phyloP scores from a whole-genome alignment of 345 rosid species.

The Ceriops zippeliana region DNA sequence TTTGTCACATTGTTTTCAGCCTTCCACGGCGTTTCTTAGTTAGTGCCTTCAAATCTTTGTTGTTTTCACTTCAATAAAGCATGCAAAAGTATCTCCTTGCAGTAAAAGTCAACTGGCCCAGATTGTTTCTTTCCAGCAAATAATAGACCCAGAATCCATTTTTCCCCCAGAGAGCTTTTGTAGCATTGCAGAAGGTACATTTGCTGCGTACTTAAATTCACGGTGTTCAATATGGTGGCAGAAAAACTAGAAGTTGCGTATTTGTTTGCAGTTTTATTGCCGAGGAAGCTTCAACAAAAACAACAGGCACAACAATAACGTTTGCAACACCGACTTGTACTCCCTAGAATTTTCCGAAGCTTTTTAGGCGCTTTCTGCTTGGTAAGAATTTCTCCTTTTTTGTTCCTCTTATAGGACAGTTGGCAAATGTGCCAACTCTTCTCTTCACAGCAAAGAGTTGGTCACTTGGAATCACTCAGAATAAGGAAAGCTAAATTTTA shows the following conservation, averaged over 20 bases:
- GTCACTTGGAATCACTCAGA: neutral
- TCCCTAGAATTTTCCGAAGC: neutral
- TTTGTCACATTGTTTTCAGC: neutral
- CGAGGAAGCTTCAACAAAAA: constrained; percentile 37
- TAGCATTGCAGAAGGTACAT: constrained; percentile 53
- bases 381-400: constrained; percentile 1
- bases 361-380: constrained; percentile 3
- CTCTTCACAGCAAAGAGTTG: neutral
- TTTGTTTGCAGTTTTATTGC: constrained; percentile 39
- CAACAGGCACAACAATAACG: constrained; percentile 3
- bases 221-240: neutral
- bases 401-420: neutral
- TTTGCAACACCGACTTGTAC: neutral
- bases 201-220: neutral
- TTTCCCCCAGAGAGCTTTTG: constrained; percentile 53
- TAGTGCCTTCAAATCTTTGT: neutral
- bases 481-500: neutral
- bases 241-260: constrained; percentile 8
- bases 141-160: constrained; percentile 39
- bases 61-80: neutral
- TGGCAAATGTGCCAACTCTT: neutral
- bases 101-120: constrained; percentile 50
- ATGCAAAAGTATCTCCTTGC: constrained; percentile 8
- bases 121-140: constrained; percentile 46
- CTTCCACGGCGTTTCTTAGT: neutral